Evolutionary conservation across 2,329 filamentous ascomycete genomes (phyloP), one percentile per base, ranked within the genome.

Genomic region (Lachnellula hyalina): DNA sequence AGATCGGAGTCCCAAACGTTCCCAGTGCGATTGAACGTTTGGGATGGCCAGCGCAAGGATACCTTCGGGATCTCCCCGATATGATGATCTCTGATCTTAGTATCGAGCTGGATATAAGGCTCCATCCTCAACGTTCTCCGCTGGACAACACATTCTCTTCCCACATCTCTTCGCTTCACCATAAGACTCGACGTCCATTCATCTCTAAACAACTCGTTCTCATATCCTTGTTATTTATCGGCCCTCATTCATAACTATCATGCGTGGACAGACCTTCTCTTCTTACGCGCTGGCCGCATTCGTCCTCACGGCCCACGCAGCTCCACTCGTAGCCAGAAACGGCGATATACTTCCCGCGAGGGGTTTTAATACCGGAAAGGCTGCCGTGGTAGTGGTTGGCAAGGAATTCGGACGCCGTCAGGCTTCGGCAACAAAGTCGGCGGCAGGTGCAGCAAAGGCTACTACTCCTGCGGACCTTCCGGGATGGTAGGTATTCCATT

Each of bases 271-370:
- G 19, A 57, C 52, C 9, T 32, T 62, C 51, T 53, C 60, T 55
- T 55, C 54, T 28, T 56, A 55, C 19, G 60, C 58, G 53, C 56
- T 61, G 54, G 60, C 55, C 58, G 58, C 60, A 38, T 47, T 61
- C 36, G 55, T 53, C 28, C 12, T 53, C 21, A 57, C 52, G 15
- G 54, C 46, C 11, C 32, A 51, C 34, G 54, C 60, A 35, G 45
- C 54, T 32, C 58, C 60, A 23, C 19, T 57, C 7, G 52, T 46
- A 7, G 28, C 45, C 3, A n/a, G 52, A 48, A 28, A 34, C 17
- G 36, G 17, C 15, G 34, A 41, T 23, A 25, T 40, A 1, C 36
- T 40, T 40, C 15, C 36, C 14, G 36, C 14, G n/a, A 40, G 36
- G n/a, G 36, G 14, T 17, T 15, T 40, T 3, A 40, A 9, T 17